Evolutionary conservation across 148 eudicot genomes (phyloP).

Genomic region (Limonium bicolor): DNA sequence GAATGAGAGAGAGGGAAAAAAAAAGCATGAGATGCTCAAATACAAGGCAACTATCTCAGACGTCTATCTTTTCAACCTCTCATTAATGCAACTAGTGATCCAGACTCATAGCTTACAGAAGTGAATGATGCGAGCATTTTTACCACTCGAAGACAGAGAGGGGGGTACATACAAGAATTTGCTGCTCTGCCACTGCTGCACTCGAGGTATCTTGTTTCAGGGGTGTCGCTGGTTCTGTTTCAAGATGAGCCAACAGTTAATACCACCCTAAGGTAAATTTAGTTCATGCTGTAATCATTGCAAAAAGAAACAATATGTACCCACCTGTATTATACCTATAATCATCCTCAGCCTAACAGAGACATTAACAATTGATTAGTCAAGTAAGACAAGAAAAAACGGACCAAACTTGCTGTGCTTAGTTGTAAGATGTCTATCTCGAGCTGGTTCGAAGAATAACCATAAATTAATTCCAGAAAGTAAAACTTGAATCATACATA

Average conservation of each 20-base stretch:
- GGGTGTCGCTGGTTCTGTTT: slow-evolving; percentile 20
- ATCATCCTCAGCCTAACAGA: slow-evolving; percentile 4
- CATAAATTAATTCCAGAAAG: neutral
- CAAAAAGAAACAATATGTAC: too few relatives aligned
- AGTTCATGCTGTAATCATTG: too few relatives aligned
- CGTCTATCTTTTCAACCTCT: too few relatives aligned
- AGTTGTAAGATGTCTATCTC: neutral
- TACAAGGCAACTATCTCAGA: too few relatives aligned
- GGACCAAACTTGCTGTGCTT: too few relatives aligned
- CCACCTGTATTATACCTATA: slow-evolving; percentile 1
- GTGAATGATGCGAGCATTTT: too few relatives aligned
- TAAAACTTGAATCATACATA: slow-evolving; percentile 17
- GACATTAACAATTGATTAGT: slow-evolving; percentile 1
- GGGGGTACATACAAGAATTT: slow-evolving; percentile 54
- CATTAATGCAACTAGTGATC: too few relatives aligned
- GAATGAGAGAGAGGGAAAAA: too few relatives aligned
- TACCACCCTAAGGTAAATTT: too few relatives aligned
- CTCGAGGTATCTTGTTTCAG: slow-evolving; percentile 47
- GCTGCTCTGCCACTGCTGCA: slow-evolving; percentile 75
- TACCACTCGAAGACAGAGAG: neutral
- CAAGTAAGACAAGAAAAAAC: neutral
- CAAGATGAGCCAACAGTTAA: too few relatives aligned
- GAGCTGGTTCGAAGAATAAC: slow-evolving; percentile 1
- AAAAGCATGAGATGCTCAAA: too few relatives aligned
- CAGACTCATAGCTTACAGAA: too few relatives aligned